phyloP scores from a whole-genome alignment of 306 rosid genomes.

The Quercus engelmannii region DNA sequence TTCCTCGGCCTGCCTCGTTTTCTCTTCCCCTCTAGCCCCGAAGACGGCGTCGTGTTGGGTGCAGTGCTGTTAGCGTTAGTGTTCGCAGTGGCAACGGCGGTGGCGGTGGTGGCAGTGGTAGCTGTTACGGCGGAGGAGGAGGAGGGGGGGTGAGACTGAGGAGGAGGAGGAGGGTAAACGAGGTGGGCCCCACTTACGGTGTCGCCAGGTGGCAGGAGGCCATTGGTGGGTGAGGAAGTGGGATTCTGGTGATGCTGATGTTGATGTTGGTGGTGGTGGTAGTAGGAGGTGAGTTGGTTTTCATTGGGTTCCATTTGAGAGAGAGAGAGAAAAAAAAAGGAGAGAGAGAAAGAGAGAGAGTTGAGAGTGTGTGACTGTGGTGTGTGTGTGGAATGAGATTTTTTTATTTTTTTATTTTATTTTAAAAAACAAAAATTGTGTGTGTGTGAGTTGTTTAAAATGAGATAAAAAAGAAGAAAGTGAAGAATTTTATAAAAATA shows the following conservation, averaged over 20 bases:
- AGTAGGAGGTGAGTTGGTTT: constrained; percentile 81
- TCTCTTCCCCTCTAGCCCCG: constrained; percentile 32
- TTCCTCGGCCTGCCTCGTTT: constrained; percentile 91
- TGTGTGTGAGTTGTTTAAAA: too few relatives aligned
- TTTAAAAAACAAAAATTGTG: too few relatives aligned
- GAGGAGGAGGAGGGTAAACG: constrained; percentile 57
- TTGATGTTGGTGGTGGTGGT: constrained; percentile 37
- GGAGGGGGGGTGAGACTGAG: constrained; percentile 35
- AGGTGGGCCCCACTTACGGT: constrained; percentile 55
- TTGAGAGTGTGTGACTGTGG: neutral
- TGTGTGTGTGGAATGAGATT: constrained; percentile 35
- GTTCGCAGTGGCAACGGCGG: too few relatives aligned
- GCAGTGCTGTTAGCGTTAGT: too few relatives aligned
- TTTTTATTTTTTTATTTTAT: constrained; percentile 3
- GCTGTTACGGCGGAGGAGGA: constrained; percentile 52
- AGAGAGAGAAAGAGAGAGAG: too few relatives aligned
- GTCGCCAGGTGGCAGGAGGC: constrained; percentile 39
- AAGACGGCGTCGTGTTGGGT: constrained; percentile 1
- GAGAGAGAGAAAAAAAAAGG: neutral
- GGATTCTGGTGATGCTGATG: constrained; percentile 28
- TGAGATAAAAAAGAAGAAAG: too few relatives aligned
- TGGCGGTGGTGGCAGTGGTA: neutral
- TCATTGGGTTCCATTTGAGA: constrained; percentile 84
- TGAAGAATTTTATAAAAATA: too few relatives aligned
- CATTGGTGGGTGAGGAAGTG: constrained; percentile 54